phyloP scores from a whole-genome alignment of 768 basidiomycete genomes.

The Suillus lakei region DNA sequence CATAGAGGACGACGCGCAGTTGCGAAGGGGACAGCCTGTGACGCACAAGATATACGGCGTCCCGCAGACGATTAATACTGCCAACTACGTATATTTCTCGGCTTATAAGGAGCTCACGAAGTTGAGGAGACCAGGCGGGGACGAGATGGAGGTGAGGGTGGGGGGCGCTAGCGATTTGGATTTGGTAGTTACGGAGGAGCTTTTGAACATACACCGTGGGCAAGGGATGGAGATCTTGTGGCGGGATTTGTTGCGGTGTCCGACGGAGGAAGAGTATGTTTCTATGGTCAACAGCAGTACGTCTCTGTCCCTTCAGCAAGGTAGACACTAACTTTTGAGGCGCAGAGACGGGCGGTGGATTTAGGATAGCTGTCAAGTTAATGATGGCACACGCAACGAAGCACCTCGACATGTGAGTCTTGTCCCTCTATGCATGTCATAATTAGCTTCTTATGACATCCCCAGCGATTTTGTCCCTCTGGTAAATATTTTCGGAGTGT shows the following conservation, averaged over 20 bases:
- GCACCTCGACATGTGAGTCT: slow-evolving; percentile 59
- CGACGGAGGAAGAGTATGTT: slow-evolving; percentile 94
- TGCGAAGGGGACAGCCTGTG: slow-evolving; percentile 85
- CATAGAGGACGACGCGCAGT: slow-evolving; percentile 89
- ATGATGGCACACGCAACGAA: slow-evolving; percentile 91
- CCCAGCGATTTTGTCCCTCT: slow-evolving; percentile 87
- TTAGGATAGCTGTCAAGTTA: slow-evolving; percentile 90
- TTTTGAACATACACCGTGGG: slow-evolving; percentile 89
- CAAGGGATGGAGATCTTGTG: slow-evolving; percentile 95
- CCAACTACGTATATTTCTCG: slow-evolving; percentile 96
- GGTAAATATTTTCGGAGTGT: slow-evolving; percentile 93
- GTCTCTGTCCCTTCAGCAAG: slow-evolving; percentile 20
- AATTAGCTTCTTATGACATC: neutral
- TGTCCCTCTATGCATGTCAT: neutral
- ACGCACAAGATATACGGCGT: slow-evolving; percentile 96
- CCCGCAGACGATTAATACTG: slow-evolving; percentile 96
- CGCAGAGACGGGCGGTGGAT: slow-evolving; percentile 91
- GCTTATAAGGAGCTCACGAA: slow-evolving; percentile 79
- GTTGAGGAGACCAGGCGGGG: slow-evolving; percentile 16
- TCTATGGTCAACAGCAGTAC: slow-evolving; percentile 95
- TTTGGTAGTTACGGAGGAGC: slow-evolving; percentile 48
- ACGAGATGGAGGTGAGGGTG: slow-evolving; percentile 11
- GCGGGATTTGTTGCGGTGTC: slow-evolving; percentile 90
- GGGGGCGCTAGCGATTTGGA: slow-evolving; percentile 83
- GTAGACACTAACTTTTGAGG: slow-evolving; percentile 9